Percentiles rank a stretch among this genome's conserved stretches.
Evolutionary conservation across 2,329 filamentous ascomycete genomes (phyloP).

Genomic region (Alternaria metachromatica): DNA sequence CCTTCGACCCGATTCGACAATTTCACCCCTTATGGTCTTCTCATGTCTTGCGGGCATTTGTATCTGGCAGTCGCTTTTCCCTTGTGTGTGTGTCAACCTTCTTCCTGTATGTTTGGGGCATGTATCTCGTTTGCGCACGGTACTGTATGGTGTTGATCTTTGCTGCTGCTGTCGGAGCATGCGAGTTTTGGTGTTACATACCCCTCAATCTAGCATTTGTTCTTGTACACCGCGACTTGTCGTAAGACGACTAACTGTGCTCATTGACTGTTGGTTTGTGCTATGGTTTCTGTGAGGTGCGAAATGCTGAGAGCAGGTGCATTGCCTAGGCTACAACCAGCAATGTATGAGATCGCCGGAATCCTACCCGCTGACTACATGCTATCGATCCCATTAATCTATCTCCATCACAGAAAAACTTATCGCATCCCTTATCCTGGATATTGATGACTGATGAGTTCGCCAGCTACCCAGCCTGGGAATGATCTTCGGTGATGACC

Average conservation of each 20-base stretch:
- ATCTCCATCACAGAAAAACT: no score
- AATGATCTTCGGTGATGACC: background rate
- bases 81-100: background rate
- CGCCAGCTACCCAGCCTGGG: background rate
- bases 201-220: constrained; percentile 10
- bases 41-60: background rate
- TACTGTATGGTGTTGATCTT: background rate
- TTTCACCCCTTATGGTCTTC: background rate
- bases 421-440: no score
- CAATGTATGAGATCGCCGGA: background rate
- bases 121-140: background rate
- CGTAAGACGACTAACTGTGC: background rate
- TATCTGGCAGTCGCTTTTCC: background rate
- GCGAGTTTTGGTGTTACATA: constrained; percentile 8
- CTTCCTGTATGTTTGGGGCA: background rate
- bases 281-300: background rate
- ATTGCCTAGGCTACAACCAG: no score
- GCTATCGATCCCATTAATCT: no score
- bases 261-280: background rate
- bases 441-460: background rate
- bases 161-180: background rate
- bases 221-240: background rate
- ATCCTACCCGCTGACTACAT: background rate
- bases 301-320: background rate
- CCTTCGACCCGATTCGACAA: background rate